Base-by-base conservation (phyloP, 148 eudicot species). In the Arbutus unedo region DNA sequence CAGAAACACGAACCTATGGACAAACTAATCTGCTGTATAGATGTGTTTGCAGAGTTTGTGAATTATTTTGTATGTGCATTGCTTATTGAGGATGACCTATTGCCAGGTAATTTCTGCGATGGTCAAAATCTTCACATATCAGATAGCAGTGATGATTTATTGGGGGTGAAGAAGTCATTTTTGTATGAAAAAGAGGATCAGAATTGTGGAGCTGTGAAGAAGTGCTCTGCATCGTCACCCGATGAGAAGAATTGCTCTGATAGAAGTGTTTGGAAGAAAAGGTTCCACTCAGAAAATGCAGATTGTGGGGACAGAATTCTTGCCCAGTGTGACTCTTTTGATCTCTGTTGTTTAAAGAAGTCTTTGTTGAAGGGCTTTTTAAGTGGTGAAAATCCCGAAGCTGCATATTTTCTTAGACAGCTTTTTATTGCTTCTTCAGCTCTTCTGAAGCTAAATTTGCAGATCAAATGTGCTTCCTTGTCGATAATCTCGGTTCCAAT, bases 361-460 rank as follows among this genome's bases (percentile, higher is more conserved):
- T 74, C 89, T 73, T 78, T 94, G 77, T 81, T 94, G 85, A 83
- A 82, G 77, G 87, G 91, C 70, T 83, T 92, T 85, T 82, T 92
- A 19, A 83, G 84, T 53, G 93, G 93, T 77, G 88, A 92, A 85
- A 93, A 92, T 87, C 89, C 86, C 16, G 94, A 94, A 82, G 91
- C 90, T n/a, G 91, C 94, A 25, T 85, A 86, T 83, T 86, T 91
- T 66, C 89, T 96, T 76, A 84, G 93, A 88, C 94, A 91, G 84
- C 81, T 96, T 48, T 91, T 93, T 84, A 49, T 86, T 88, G 90
- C 96, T 75, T 86, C 91, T 85, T 89, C 98, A 66, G 96, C 92
- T 77, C 89, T 93, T 83, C 66, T 94, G 73, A 92, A 88, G 89
- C 76, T 96, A 81, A 90, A 88, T 85, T 78, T 86, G 85, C 91